Evolutionary conservation across 1,284 basidiomycete species (phyloP).

Genomic region (Trichosporon faecale): DNA sequence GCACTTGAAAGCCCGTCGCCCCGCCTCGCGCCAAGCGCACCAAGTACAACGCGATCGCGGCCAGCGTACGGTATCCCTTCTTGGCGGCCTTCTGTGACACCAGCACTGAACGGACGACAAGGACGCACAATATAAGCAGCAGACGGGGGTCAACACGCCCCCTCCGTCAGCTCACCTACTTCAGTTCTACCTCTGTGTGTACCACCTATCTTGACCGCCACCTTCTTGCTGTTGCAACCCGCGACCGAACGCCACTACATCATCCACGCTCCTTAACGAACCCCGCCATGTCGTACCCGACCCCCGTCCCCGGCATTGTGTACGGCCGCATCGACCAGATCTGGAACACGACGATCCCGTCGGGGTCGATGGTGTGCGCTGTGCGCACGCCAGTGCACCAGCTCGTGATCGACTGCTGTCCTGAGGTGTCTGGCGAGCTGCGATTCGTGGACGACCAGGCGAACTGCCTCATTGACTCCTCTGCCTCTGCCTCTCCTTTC

Average conservation of each 20-base stretch:
- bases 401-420: not conserved
- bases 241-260: not conserved
- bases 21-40: not conserved
- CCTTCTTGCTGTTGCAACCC: not conserved
- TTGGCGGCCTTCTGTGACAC: not conserved
- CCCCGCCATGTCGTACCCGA: not conserved
- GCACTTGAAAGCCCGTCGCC: no score
- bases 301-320: not conserved
- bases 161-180: not conserved
- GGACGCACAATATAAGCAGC: not conserved
- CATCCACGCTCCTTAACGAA: constrained; percentile 1
- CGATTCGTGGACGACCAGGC: not conserved
- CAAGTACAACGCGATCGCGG: not conserved
- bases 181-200: not conserved
- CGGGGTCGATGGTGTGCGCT: not conserved
- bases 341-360: not conserved
- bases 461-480: not conserved
- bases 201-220: not conserved
- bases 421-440: constrained; percentile 3
- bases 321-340: constrained; percentile 1
- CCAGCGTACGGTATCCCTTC: not conserved
- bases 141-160: not conserved
- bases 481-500: not conserved
- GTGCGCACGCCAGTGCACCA: constrained; percentile 4
- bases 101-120: not conserved